Evolutionary conservation across 805 yeast genomes (phyloP).

Genomic region (Candida morakotiae): DNA sequence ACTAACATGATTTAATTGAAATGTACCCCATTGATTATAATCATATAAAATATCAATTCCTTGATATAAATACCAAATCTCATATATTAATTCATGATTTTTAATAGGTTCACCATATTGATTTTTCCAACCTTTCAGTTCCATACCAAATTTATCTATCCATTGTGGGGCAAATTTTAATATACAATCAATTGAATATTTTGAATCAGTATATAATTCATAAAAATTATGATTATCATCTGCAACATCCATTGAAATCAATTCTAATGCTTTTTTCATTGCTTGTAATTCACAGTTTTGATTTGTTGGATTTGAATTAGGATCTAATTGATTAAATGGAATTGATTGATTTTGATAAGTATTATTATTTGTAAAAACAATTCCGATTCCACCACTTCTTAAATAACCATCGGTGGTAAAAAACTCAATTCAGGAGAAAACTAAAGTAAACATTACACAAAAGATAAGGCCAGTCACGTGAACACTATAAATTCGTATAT

Average conservation of each 20-base stretch:
- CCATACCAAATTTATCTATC: background rate
- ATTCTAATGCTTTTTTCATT: background rate
- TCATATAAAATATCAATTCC: background rate
- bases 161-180: background rate
- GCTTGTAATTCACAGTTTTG: background rate
- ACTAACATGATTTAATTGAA: background rate
- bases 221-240: background rate
- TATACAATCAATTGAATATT: background rate
- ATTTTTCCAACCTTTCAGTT: background rate
- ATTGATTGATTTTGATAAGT: background rate
- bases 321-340: background rate
- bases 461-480: too few relatives aligned
- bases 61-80: background rate
- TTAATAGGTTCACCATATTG: background rate
- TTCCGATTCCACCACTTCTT: background rate
- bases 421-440: too few relatives aligned
- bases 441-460: too few relatives aligned
- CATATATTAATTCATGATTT: background rate
- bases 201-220: background rate
- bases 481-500: too few relatives aligned
- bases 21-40: background rate
- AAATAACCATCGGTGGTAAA: background rate
- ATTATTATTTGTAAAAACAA: background rate
- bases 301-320: background rate
- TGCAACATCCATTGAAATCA: background rate